Evolutionary conservation across 176 grass and related monocot species (phyloP).

Genomic region (Themeda triandra): DNA sequence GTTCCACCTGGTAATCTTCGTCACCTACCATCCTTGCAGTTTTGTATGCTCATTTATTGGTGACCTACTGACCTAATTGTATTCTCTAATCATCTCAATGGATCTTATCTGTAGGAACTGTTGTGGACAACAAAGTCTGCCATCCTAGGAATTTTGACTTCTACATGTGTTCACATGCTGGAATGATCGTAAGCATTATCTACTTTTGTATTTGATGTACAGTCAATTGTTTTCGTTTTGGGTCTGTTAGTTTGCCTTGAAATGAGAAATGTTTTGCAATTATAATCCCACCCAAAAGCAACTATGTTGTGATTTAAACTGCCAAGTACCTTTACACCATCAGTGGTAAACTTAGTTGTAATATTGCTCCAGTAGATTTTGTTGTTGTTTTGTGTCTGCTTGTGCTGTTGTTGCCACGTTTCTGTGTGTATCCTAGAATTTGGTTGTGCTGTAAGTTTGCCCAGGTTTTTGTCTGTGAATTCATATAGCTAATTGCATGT

Average conservation of each 20-base stretch:
- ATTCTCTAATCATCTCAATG: neutral
- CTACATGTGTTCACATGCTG: conserved; percentile 90
- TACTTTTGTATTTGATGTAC: neutral
- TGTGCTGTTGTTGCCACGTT: neutral
- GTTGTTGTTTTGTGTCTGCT: neutral
- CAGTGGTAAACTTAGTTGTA: neutral
- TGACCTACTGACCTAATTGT: neutral
- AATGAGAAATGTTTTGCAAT: neutral
- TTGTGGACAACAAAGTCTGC: conserved; percentile 79
- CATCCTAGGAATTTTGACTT: conserved; percentile 93
- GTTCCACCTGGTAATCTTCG: conserved; percentile 66
- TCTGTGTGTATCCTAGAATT: neutral
- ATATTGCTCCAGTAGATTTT: neutral
- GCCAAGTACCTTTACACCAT: neutral
- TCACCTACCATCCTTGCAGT: neutral
- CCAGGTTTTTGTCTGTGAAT: neutral
- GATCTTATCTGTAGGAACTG: conserved; percentile 52
- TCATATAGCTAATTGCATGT: neutral
- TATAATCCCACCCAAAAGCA: neutral
- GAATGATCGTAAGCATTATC: conserved; percentile 70
- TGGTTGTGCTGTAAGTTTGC: neutral
- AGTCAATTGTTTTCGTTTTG: neutral
- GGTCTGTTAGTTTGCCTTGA: neutral
- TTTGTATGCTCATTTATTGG: neutral
- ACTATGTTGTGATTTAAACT: neutral